phyloP scores from a whole-genome alignment of 2,329 filamentous ascomycete genomes.

The Talaromyces pinophilus region DNA sequence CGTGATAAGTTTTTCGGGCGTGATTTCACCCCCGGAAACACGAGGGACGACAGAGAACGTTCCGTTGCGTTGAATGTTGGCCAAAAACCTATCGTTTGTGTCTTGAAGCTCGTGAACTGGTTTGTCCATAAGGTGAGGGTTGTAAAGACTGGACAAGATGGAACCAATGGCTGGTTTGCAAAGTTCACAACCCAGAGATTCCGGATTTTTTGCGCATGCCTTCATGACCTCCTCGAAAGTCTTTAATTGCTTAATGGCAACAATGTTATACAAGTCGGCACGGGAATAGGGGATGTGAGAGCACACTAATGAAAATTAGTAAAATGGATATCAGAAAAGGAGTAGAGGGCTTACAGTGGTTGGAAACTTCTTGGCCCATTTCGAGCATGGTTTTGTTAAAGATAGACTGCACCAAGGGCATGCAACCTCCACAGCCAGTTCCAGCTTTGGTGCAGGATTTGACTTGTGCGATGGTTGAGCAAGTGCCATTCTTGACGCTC shows the following conservation, averaged over 20 bases:
- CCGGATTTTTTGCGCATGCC: constrained; percentile 68
- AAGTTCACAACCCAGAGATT: constrained; percentile 77
- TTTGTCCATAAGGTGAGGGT: constrained; percentile 75
- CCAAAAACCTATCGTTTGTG: constrained; percentile 85
- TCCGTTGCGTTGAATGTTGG: constrained; percentile 87
- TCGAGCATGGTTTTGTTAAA: constrained; percentile 86
- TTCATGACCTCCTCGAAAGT: constrained; percentile 76
- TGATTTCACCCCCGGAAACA: constrained; percentile 82
- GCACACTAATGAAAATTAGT: constrained; percentile 57
- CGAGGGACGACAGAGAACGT: constrained; percentile 87
- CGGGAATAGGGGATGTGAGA: constrained; percentile 81
- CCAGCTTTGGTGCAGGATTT: constrained; percentile 91
- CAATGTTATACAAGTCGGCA: constrained; percentile 85
- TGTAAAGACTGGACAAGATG: constrained; percentile 80
- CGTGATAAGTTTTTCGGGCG: constrained; percentile 77
- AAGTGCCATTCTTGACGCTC: constrained; percentile 72
- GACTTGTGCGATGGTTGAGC: constrained; percentile 77
- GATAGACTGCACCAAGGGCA: constrained; percentile 84
- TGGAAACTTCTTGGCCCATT: constrained; percentile 84
- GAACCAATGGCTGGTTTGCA: constrained; percentile 83
- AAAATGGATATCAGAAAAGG: neutral
- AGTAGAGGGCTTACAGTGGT: constrained; percentile 55
- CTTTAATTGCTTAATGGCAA: constrained; percentile 76
- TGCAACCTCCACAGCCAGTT: constrained; percentile 85
- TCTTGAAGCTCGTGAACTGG: constrained; percentile 76